phyloP scores from a whole-genome alignment of 306 rosid genomes.

The Pyrus communis region DNA sequence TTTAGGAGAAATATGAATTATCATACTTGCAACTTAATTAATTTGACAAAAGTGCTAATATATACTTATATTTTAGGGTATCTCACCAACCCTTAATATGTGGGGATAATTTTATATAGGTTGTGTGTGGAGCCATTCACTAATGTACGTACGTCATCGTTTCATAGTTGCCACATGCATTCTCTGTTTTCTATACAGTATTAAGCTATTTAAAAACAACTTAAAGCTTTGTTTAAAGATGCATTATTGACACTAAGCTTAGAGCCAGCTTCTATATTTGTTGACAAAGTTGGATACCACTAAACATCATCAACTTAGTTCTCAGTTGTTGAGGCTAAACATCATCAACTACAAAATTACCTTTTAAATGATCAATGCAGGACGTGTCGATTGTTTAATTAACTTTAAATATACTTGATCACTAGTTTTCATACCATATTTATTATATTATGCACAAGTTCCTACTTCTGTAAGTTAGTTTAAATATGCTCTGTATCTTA shows the following conservation, averaged over 20 bases:
- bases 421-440: neutral
- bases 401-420: neutral
- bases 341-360: neutral
- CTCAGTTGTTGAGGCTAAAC: constrained; percentile 1
- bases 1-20: too few relatives aligned
- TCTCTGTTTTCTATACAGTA: neutral
- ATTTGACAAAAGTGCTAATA: neutral
- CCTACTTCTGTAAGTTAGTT: too few relatives aligned
- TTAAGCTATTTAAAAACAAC: neutral
- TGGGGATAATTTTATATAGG: neutral
- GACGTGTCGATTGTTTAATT: constrained; percentile 1
- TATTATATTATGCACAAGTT: too few relatives aligned
- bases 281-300: neutral
- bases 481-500: too few relatives aligned
- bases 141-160: neutral
- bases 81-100: neutral
- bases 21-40: too few relatives aligned
- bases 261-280: neutral
- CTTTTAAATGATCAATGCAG: neutral
- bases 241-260: neutral
- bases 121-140: neutral
- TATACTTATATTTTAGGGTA: neutral
- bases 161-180: constrained; percentile 7
- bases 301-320: neutral
- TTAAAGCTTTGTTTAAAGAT: neutral